Evolutionary conservation across 2,329 filamentous ascomycete species (phyloP), one percentile per base, ranked within the genome.

Genomic region (Trichoderma koningiopsis): DNA sequence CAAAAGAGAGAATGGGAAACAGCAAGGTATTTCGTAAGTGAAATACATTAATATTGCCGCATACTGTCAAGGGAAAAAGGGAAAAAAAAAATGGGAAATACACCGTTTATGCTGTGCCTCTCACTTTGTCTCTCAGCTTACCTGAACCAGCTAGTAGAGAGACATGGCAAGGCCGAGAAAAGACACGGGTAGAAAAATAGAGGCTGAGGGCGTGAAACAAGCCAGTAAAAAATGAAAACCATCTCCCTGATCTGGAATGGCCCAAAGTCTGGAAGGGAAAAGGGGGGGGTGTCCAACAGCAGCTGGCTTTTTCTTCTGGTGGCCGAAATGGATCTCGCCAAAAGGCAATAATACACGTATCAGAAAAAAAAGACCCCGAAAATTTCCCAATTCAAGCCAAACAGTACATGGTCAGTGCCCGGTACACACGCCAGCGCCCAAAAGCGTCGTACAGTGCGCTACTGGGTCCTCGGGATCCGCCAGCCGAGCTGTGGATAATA

Each of bases 201-300:
- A 33, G 60, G 33, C 27, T n/a, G 43, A 43, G 35, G 61, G 40
- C 52, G 61, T 49, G 61, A 40, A 59, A 59, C 29, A 14, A 33
- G 8, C 55, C 52, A 55, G 14, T 16, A 56, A 65, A 49, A 64
- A 33, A n/a, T 65, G 60, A 57, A 65, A 59, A 66, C 35, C 43
- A 65, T 69, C 68, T n/a, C 43, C 68, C 68, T 43, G 61, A 60
- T 69, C 53, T 58, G 61, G 68, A 56, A 69, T 69, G 61, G 68
- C 40, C 43, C 13, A 19, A 49, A 40, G 22, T 13, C n/a, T 4
- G 22, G n/a, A 13, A 49, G 4, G 2, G 22, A 24, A 49, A 49
- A 49, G 27, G 24, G 49, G 47, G 56, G 66, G 31, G 27, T 40
- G 43, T 62, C 43, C 31, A 37, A 13, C 31, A 35, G 33, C 33